These are phyloP conservation scores for Zhuliangozyma blackwelliae DNA, from an alignment of 1,139 yeast genomes.

Conservation along the genomic window DNA sequence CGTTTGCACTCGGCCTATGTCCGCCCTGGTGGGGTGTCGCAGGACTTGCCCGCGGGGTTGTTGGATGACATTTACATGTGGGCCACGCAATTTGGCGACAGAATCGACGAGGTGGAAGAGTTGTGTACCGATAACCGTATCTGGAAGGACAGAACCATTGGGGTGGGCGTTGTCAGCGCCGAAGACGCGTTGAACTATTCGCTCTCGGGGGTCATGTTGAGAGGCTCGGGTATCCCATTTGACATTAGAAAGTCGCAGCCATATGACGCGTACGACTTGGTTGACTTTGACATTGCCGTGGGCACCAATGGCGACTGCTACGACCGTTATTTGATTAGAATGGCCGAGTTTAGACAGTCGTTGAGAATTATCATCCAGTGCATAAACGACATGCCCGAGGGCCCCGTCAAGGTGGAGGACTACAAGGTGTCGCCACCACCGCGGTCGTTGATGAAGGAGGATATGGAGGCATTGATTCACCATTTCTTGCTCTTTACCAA, in stretches of 20 bases:
- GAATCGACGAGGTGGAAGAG: slow-evolving; percentile 88
- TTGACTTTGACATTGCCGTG: slow-evolving; percentile 83
- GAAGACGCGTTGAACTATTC: slow-evolving; percentile 84
- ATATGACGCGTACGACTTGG: slow-evolving; percentile 83
- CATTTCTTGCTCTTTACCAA: slow-evolving; percentile 84
- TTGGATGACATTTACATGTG: slow-evolving; percentile 91
- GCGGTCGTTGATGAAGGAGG: slow-evolving; percentile 78
- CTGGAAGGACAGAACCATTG: slow-evolving; percentile 86
- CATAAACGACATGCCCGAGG: slow-evolving; percentile 87
- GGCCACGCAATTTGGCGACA: slow-evolving; percentile 95
- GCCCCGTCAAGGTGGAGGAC: slow-evolving; percentile 90
- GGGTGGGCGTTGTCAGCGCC: slow-evolving; percentile 76
- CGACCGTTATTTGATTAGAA: slow-evolving; percentile 82
- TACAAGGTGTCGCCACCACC: slow-evolving; percentile 84
- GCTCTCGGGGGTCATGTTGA: slow-evolving; percentile 82
- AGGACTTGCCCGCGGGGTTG: slow-evolving; percentile 81
- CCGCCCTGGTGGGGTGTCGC: slow-evolving; percentile 91
- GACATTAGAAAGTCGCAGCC: slow-evolving; percentile 87
- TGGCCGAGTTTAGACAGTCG: slow-evolving; percentile 91
- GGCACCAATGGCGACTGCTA: slow-evolving; percentile 89
- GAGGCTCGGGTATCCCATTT: slow-evolving; percentile 87
- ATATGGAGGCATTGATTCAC: slow-evolving; percentile 89
- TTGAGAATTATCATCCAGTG: slow-evolving; percentile 87
- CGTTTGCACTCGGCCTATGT: slow-evolving; percentile 85
- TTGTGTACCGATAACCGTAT: slow-evolving; percentile 86